Evolutionary conservation across 108 stramenopile genomes (phyloP), one percentile per base, ranked within the genome.

Genomic region (Skeletonema potamos): DNA sequence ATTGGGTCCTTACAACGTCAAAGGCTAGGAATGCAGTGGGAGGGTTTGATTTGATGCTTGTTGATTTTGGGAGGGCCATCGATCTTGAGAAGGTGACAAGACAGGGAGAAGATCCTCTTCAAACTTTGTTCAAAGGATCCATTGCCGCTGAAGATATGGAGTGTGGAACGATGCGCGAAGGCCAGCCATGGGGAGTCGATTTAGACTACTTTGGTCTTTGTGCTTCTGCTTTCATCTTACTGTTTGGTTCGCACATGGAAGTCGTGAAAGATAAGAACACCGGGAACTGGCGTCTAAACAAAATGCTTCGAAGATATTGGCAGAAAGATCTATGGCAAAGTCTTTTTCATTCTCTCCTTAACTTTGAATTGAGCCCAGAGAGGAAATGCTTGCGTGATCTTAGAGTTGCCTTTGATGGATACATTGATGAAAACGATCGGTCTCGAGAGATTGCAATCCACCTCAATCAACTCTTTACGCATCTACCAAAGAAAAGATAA

Each of bases 61-160:
- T 92, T 26, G 93, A 94, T 76, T 94, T 94, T 83, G 93, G 93
- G 6, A 67, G 89, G 22, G 86, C 91, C 8, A 59, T 91, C 27
- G 89, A 92, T 65, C 79, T 94, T 22, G 66, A 48, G 4, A 66
- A 64, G 8, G 43, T 63, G n/a, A 29, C 77, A 17, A 61, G 27
- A 4, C 41, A 59, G 24, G 70, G 62, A 15, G 59, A 43, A 13
- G 72, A 85, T 39, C 62, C 74, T 30, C 65, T 84, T 27, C 61
- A 71, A 44, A 64, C 78, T 20, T 57, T 76, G 64, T 86, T 92
- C 30, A 59, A 56, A 22, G 93, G 89, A 0, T 68, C 81, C 26
- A 78, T 76, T 27, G 75, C 85, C 1, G 80, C 67, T 1, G 73
- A 85, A 64, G 90, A 90, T 39, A 88, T 89, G 88, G 76, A 78